phyloP scores from a whole-genome alignment of 495 filamentous ascomycete genomes.

The Cetradonia linearis region DNA sequence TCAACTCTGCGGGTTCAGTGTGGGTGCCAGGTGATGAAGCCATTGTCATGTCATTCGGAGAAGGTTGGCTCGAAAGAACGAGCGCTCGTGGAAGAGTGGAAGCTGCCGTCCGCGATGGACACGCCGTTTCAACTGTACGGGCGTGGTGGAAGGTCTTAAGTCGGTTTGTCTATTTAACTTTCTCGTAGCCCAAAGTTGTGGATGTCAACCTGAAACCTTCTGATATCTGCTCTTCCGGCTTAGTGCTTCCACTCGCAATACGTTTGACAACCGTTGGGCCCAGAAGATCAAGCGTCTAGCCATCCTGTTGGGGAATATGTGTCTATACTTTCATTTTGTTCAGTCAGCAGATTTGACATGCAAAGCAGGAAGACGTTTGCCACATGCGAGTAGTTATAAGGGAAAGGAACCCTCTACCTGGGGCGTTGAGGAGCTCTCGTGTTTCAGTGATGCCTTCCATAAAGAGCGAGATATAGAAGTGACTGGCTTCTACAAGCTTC shows the following conservation, averaged over 20 bases:
- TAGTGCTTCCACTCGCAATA: conserved; percentile 3
- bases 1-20: background rate
- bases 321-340: background rate
- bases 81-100: background rate
- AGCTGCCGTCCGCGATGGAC: background rate
- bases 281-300: background rate
- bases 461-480: background rate
- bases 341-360: background rate
- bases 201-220: conserved; percentile 1
- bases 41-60: background rate
- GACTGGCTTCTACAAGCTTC: background rate
- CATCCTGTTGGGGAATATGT: background rate
- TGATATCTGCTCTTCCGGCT: background rate
- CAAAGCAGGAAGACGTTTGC: background rate
- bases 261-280: background rate
- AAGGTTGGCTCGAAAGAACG: background rate
- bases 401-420: background rate
- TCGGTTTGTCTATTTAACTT: background rate
- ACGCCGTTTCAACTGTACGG: background rate
- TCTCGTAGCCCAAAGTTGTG: background rate
- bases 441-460: background rate
- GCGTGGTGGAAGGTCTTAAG: background rate
- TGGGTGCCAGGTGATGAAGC: background rate
- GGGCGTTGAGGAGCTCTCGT: background rate
- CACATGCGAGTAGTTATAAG: background rate